Evolutionary conservation across 2,329 filamentous ascomycete genomes (phyloP), one percentile per base, ranked within the genome.

Genomic region (Diaporthe aspalathi): DNA sequence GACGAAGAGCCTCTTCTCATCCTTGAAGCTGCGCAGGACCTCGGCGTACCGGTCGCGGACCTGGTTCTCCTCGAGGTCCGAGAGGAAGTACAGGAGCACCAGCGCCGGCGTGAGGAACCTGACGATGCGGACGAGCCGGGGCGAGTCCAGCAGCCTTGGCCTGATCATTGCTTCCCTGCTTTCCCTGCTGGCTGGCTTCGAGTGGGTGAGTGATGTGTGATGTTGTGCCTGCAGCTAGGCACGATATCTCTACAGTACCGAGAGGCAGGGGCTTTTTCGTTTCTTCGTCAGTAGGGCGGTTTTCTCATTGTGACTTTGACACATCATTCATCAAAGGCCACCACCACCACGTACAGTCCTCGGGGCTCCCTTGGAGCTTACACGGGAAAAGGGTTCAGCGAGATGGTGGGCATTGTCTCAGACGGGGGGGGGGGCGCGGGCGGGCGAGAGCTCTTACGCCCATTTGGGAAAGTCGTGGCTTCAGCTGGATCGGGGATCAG

Each of bases 1-100:
- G 52, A 81, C 74, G 62, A 82, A 83, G 7, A 79, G 72, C 24
- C 75, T 74, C 74, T 77, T 78, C 71, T 82, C 74, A 71, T 78
- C 75, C 72, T 78, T 76, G 71, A 81, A 79, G 45, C 74, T 68
- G 53, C 78, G 77, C 32, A 78, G 73, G 57, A 80, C 68, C 16
- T 74, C 74, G 16, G 72, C 52, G 53, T 78, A 77, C 32, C 74
- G 35, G 27, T 75, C 74, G 50, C 68, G 65, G 57, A 56, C 54
- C 47, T 67, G 20, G 20, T 73, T 40, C 24, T 60, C 50, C 27
- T 38, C 40, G 17, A 80, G 53, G 57, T 77, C 78, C 38, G 73
- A 74, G 11, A 81, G 27, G 12, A 75, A 54, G 76, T 76, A 78
- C 24, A 77, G 60, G 11, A 80, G 16, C 6, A 79, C 14, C 32